A percentile compares a stretch with the other conserved stretches of the same genome.
Evolutionary conservation across 2,329 filamentous ascomycete genomes (phyloP).

Genomic region (Penicillium sclerotiorum): DNA sequence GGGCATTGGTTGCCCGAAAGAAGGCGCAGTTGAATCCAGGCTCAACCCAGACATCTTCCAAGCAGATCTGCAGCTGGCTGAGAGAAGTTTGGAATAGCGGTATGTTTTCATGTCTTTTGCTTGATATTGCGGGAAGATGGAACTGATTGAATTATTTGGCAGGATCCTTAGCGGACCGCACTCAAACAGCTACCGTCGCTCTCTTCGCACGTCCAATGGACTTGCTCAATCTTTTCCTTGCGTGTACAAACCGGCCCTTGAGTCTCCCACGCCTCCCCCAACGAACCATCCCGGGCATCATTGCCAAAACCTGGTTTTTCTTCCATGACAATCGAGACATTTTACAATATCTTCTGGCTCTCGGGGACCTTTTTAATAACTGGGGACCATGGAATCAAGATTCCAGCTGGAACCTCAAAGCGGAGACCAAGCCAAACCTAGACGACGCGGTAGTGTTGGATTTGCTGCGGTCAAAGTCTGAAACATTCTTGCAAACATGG

Average conservation of each 20-base stretch:
- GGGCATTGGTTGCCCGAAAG: constrained; percentile 68
- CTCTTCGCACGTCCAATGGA: constrained; percentile 66
- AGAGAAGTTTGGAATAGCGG: constrained; percentile 80
- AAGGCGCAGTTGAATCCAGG: constrained; percentile 70
- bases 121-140: too few species aligned
- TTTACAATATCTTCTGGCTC: constrained; percentile 54
- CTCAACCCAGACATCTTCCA: constrained; percentile 67
- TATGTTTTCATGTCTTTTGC: constrained; percentile 45
- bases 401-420: constrained; percentile 23
- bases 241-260: constrained; percentile 63
- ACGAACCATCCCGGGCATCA: constrained; percentile 30
- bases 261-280: constrained; percentile 23
- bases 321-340: constrained; percentile 45
- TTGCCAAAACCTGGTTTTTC: constrained; percentile 45
- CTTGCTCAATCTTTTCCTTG: constrained; percentile 68
- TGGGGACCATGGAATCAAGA: constrained; percentile 30
- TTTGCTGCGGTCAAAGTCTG: constrained; percentile 49
- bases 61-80: constrained; percentile 78
- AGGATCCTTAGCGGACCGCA: constrained; percentile 63
- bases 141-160: constrained; percentile 7
- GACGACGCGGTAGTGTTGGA: constrained; percentile 48
- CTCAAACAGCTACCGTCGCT: constrained; percentile 67
- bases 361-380: constrained; percentile 22
- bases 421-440: constrained; percentile 32
- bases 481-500: constrained; percentile 50